Evolutionary conservation across 1,139 yeast genomes (phyloP).

Genomic region (Candida sanyaensis): DNA sequence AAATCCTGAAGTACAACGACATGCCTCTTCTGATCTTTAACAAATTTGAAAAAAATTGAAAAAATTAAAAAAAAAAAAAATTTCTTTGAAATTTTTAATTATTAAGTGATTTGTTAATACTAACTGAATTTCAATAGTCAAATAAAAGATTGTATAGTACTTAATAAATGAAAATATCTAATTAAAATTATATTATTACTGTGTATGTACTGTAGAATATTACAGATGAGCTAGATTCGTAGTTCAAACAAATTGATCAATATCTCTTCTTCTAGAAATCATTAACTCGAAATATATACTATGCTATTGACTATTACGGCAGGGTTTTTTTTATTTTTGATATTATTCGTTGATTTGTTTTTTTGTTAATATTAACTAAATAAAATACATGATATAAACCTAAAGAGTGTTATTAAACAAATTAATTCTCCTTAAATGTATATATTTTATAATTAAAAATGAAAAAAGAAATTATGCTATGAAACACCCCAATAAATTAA

Average conservation of each 20-base stretch:
- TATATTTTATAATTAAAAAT: constrained; percentile 3
- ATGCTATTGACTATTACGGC: too few relatives aligned
- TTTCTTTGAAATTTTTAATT: not conserved
- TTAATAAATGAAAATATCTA: not conserved
- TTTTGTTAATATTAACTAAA: constrained; percentile 4
- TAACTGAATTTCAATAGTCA: not conserved
- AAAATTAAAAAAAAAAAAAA: constrained; percentile 14
- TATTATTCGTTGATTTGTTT: not conserved
- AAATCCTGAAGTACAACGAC: constrained; percentile 38
- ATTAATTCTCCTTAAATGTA: constrained; percentile 1
- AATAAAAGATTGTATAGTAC: not conserved
- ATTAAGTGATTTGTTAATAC: not conserved
- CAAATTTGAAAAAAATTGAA: not conserved
- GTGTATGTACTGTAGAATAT: not conserved
- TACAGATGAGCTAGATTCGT: too few relatives aligned
- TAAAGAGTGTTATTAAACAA: not conserved
- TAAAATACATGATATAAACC: constrained; percentile 8
- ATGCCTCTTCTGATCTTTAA: constrained; percentile 35
- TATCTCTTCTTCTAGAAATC: too few relatives aligned
- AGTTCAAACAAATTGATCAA: too few relatives aligned
- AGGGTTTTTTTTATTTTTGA: not conserved
- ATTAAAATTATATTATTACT: not conserved
- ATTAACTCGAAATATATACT: too few relatives aligned
- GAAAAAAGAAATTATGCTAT: constrained; percentile 4
- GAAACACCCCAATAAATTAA: not conserved